Conservation (phyloP, 2,329 filamentous ascomycete genomes). For the Fusarium agapanthi region DNA sequence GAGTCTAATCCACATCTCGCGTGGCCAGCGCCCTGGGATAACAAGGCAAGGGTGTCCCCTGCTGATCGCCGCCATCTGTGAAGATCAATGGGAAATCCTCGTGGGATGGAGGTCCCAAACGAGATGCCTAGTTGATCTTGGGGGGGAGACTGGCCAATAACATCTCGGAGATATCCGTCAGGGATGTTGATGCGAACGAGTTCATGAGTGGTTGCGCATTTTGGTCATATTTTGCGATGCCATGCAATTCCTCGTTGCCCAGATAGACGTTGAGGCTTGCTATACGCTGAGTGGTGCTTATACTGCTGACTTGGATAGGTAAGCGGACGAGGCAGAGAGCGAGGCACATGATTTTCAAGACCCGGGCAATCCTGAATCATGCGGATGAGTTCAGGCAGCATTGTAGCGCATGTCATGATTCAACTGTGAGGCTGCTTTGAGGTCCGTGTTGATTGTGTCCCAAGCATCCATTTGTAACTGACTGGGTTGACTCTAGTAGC, state of each 20-base stretch:
- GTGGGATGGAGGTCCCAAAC: conserved; percentile 32
- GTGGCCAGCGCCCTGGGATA: conserved; percentile 39
- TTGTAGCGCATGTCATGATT: background rate
- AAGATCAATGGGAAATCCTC: conserved; percentile 44
- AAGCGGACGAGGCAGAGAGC: conserved; percentile 5
- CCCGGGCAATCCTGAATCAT: background rate
- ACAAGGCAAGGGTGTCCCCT: conserved; percentile 38
- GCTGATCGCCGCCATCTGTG: conserved; percentile 43
- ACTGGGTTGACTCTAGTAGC: background rate
- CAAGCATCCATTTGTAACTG: background rate
- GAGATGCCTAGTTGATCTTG: conserved; percentile 33
- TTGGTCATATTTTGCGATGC: conserved; percentile 5
- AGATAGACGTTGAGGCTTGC: background rate
- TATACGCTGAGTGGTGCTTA: background rate
- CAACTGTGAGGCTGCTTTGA: conserved; percentile 13
- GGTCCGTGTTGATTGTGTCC: conserved; percentile 6
- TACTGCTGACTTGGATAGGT: background rate
- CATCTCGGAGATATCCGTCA: conserved; percentile 32
- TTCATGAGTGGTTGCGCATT: conserved; percentile 11
- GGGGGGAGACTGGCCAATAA: conserved; percentile 23
- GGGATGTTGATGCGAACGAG: conserved; percentile 30
- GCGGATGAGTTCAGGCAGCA: background rate
- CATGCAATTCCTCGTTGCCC: background rate
- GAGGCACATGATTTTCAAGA: conserved; percentile 1
- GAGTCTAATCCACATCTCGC: conserved; percentile 45